A percentile compares a stretch with the other conserved stretches of the same genome.
phyloP scores from a whole-genome alignment of 768 basidiomycete species.

The Steccherinum ochraceum region DNA sequence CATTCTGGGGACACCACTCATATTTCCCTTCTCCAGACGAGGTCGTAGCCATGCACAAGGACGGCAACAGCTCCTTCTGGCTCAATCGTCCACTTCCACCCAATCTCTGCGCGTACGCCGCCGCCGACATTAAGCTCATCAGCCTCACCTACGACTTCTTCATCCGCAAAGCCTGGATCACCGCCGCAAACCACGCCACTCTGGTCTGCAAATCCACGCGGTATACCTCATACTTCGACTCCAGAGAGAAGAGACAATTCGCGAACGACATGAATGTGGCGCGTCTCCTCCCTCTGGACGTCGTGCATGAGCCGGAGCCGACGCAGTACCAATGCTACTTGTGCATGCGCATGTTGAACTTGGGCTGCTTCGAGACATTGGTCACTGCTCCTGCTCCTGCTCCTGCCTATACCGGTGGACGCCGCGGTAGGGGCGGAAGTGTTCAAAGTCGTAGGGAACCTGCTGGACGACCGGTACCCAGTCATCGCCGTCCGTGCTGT shows the following conservation, averaged over 20 bases:
- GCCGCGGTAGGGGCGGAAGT: no score
- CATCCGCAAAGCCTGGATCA: conserved; percentile 11
- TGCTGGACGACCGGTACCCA: conserved; percentile 1
- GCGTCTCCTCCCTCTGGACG: conserved; percentile 12
- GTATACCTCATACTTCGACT: conserved; percentile 12
- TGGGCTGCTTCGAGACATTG: not conserved
- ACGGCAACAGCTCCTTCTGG: conserved; percentile 26
- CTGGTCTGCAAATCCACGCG: conserved; percentile 11
- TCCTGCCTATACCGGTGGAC: no score
- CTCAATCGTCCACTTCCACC: conserved; percentile 28
- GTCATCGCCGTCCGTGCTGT: conserved; percentile 11
- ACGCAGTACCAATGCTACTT: conserved; percentile 7
- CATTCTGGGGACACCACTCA: not conserved
- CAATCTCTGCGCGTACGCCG: conserved; percentile 33
- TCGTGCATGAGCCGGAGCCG: conserved; percentile 8
- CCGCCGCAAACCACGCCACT: not conserved
- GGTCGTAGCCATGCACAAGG: conserved; percentile 32
- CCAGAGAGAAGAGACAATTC: conserved; percentile 3
- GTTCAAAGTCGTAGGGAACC: no score
- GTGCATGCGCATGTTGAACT: conserved; percentile 3
- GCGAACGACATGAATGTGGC: conserved; percentile 7
- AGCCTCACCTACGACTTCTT: conserved; percentile 30
- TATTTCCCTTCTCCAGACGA: conserved; percentile 17
- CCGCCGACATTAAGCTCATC: conserved; percentile 36
- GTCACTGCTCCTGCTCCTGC: conserved; percentile 3